Conservation (phyloP, 345 rosid genomes). For the Pistacia integerrima region DNA sequence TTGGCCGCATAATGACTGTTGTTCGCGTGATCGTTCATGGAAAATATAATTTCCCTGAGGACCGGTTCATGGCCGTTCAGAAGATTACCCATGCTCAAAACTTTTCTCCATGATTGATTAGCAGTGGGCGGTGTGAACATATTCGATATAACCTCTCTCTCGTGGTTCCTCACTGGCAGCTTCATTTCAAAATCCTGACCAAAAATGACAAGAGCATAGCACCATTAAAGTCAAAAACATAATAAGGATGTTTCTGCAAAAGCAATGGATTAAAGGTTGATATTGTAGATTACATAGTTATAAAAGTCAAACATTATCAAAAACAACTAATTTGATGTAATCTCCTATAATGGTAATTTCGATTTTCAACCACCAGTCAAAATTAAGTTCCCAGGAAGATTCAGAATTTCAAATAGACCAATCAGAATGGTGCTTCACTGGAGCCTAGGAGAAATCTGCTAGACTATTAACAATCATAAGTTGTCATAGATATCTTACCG, state of each 20-base stretch:
- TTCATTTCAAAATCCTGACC: conserved; percentile 64
- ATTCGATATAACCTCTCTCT: conserved; percentile 63
- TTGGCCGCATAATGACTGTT: conserved; percentile 59
- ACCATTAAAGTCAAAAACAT: not conserved
- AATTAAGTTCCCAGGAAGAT: conserved; percentile 2
- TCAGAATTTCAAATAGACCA: not conserved
- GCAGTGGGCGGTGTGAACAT: conserved; percentile 76
- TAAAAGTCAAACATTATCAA: not conserved
- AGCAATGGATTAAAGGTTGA: not conserved
- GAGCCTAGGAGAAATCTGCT: not conserved
- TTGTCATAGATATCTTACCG: conserved; percentile 32
- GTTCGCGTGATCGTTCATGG: conserved; percentile 50
- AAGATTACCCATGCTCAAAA: conserved; percentile 94
- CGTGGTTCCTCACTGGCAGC: conserved; percentile 52
- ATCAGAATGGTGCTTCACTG: conserved; percentile 1
- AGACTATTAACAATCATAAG: not conserved
- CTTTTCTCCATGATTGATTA: conserved; percentile 97
- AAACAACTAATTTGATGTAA: not conserved
- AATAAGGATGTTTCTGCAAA: conserved; percentile 11
- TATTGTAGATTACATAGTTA: not conserved
- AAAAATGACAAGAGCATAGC: conserved; percentile 21
- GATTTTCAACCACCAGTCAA: not conserved
- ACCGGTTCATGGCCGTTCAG: conserved; percentile 94
- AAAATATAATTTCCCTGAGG: conserved; percentile 76
- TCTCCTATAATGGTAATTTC: no score